Evolutionary conservation across 371 early-diverging fungal species (phyloP), one percentile per base, ranked within the genome.

Genomic region (Mucor indicus): DNA sequence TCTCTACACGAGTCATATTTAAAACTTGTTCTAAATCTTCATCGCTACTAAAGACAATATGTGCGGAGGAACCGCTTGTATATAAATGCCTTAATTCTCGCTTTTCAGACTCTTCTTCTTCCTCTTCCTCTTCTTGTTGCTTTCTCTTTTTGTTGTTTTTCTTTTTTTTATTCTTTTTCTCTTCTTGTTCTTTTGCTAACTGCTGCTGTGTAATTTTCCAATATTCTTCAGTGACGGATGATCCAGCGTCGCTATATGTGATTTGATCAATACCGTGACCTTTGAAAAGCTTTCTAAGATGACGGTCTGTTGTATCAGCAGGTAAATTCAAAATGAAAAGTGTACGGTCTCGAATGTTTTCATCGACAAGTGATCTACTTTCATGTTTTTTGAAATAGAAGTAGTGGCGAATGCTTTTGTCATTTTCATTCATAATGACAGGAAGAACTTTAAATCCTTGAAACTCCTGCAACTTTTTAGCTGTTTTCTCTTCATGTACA

Each of bases 291-390:
- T 86, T 66, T 36, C 74, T 67, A n/a, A 95, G 53, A 49, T 92
- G 90, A 21, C 62, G 54, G 42, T 83, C 79, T 0, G 90, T 85
- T 15, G 92, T 72, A 55, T 95, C 94, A 8, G 75, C 75, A 3
- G 96, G 96, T 38, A 95, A 55, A 64, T 93, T 93, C 40, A 80
- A 61, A 25, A 93, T 50, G 50, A 90, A 94, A 2, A 95, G 59
- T 0, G 93, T 91, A 36, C 87, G 85, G 63, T 79, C 81, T 22
- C 64, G 63, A 17, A 87, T 84, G 10, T 75, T 53, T 15, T 62
- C 57, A 16, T 70, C 49, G 13, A 66, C 53, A 30, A 81, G 64
- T 27, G 62, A 69, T 38, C 77, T 78, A 20, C 76, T 63, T 45
- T 81, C 83, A 72, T 92, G 92, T 51, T 81, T 74, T 57, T 79